These are phyloP conservation scores for Rhodotorula diobovata DNA, from an alignment of 768 basidiomycete genomes.

Conservation along the genomic window DNA sequence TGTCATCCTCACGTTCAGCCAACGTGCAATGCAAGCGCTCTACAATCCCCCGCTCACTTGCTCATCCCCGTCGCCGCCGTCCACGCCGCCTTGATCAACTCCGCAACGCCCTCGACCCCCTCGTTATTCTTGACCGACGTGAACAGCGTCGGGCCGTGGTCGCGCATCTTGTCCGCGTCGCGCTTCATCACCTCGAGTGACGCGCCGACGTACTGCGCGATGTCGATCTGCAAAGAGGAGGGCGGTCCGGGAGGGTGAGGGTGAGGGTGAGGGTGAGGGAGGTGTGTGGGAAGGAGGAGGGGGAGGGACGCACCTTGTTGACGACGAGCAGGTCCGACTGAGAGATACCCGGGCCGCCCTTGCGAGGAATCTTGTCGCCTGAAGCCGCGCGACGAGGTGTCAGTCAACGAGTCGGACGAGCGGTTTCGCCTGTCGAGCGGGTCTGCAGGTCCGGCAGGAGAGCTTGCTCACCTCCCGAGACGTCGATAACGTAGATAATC, in stretches of 20 bases:
- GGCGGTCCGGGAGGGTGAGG: too few species aligned
- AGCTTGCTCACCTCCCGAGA: background rate
- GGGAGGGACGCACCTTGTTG: constrained; percentile 67
- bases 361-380: constrained; percentile 96
- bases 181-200: constrained; percentile 91
- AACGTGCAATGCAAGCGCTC: background rate
- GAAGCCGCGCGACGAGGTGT: constrained; percentile 49
- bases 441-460: constrained; percentile 35
- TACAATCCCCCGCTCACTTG: background rate
- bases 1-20: background rate
- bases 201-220: constrained; percentile 85
- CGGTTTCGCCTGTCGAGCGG: too few species aligned
- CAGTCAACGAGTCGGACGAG: constrained; percentile 6
- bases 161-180: constrained; percentile 84
- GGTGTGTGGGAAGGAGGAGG: background rate
- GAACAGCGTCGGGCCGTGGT: constrained; percentile 88
- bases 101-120: constrained; percentile 75
- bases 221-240: constrained; percentile 65
- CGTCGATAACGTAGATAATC: constrained; percentile 44
- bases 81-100: constrained; percentile 85
- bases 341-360: constrained; percentile 96
- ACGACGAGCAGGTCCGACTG: constrained; percentile 84
- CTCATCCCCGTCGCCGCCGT: constrained; percentile 51
- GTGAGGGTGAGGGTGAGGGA: background rate
- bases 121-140: constrained; percentile 71